A percentile compares a stretch with the other conserved stretches of the same genome.
Evolutionary conservation across 306 rosid species (phyloP).

Genomic region (Sesbania bispinosa): DNA sequence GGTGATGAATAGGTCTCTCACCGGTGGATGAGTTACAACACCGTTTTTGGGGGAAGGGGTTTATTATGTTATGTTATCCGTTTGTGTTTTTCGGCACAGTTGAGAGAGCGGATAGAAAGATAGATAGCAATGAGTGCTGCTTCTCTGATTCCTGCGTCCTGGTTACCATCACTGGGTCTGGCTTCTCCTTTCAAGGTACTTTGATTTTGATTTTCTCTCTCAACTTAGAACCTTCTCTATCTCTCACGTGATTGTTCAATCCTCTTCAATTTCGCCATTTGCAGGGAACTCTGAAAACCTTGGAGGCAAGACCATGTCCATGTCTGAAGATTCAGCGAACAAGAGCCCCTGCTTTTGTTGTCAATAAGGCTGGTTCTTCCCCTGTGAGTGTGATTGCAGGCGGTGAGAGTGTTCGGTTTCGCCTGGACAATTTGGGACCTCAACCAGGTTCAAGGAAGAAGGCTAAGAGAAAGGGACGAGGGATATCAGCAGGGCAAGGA

Average conservation of each 20-base stretch:
- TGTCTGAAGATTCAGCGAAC: conserved; percentile 32
- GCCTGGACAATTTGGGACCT: conserved; percentile 87
- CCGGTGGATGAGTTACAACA: no score
- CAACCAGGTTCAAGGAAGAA: conserved; percentile 91
- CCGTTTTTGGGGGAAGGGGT: neutral
- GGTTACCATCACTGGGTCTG: conserved; percentile 21
- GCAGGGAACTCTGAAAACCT: conserved; percentile 57
- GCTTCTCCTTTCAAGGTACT: conserved; percentile 82
- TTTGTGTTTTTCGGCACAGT: neutral
- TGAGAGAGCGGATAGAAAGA: neutral
- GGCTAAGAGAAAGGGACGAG: conserved; percentile 88
- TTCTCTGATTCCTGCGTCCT: conserved; percentile 37
- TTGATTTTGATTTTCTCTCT: neutral
- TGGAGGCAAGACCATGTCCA: conserved; percentile 42
- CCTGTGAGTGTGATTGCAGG: conserved; percentile 21
- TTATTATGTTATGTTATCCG: neutral
- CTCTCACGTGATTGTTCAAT: neutral
- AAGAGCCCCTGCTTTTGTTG: conserved; percentile 25
- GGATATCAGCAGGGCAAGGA: conserved; percentile 93
- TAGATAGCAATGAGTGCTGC: conserved; percentile 34
- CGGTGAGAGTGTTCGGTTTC: conserved; percentile 44
- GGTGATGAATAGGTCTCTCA: no score
- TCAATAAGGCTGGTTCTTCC: conserved; percentile 29
- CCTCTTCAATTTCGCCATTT: neutral
- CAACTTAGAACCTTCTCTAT: neutral